A percentile compares a stretch with the other conserved stretches of the same genome.
phyloP scores from a whole-genome alignment of 2,329 filamentous ascomycete genomes.

The Paraphoma sp. region DNA sequence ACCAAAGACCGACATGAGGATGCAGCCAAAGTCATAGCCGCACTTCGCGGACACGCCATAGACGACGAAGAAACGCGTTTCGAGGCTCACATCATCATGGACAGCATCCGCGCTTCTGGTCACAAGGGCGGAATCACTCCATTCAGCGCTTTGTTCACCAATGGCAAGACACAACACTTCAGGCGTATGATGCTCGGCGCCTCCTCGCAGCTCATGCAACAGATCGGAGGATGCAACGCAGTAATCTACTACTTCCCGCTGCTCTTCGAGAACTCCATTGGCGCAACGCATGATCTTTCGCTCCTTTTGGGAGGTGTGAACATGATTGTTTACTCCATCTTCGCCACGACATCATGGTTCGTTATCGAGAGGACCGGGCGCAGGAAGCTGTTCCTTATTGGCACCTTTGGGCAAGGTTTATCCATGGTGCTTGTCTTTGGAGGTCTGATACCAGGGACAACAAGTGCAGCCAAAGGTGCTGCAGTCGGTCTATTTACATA shows the following conservation, averaged over 20 bases:
- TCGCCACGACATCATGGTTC: conserved; percentile 67
- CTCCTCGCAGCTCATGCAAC: conserved; percentile 49
- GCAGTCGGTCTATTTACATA: conserved; percentile 70
- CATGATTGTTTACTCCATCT: conserved; percentile 63
- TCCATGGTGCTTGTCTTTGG: conserved; percentile 58
- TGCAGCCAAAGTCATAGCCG: conserved; percentile 61
- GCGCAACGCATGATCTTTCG: conserved; percentile 49
- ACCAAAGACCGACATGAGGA: conserved; percentile 69
- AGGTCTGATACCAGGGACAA: conserved; percentile 44
- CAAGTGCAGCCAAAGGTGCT: conserved; percentile 51
- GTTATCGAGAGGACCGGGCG: conserved; percentile 67
- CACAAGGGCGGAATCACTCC: conserved; percentile 50
- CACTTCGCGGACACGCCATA: conserved; percentile 55
- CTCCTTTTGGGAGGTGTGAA: conserved; percentile 57
- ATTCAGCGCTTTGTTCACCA: conserved; percentile 64
- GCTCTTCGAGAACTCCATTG: conserved; percentile 59
- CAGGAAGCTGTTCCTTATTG: conserved; percentile 51
- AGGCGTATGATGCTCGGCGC: conserved; percentile 68
- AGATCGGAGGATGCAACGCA: conserved; percentile 45
- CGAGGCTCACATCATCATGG: conserved; percentile 72
- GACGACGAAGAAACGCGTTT: conserved; percentile 64
- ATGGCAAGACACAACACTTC: conserved; percentile 70
- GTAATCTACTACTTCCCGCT: conserved; percentile 55
- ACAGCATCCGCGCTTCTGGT: conserved; percentile 55
- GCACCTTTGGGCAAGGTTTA: conserved; percentile 58